Evolutionary conservation across 768 basidiomycete species (phyloP), one percentile per base, ranked within the genome.

Genomic region (Lenzites betulinus): DNA sequence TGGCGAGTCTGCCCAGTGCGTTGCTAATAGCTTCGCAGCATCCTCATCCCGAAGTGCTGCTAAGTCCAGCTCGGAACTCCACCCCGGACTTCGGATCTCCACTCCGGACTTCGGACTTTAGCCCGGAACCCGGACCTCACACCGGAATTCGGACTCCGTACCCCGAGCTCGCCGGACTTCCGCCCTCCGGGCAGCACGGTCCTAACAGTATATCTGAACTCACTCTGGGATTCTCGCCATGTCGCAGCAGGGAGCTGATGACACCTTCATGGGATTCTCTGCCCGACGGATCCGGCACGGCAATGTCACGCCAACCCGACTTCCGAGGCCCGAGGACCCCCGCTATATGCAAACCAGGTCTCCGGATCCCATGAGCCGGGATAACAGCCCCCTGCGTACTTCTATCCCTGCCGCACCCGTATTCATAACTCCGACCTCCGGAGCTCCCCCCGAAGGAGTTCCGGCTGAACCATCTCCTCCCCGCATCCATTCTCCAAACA

Each of bases 121-220:
- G 6, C 30, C 30, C 30, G 6, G 30, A 5, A 11, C 30, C n/a
- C 30, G 11, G 30, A 33, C 30, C 11, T 33, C 30, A 33, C 30
- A 4, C 30, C 30, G 6, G 30, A 5, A 11, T 12, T 15, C 36
- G 5, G 11, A 6, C 20, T 18, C n/a, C n/a, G 2, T n/a, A 33
- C 28, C 48, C 33, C 18, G 48, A 50, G 33, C 50, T 22, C 22
- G 18, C 12, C 50, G 20, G 35, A 9, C 35, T 20, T 51, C 50
- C 7, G 20, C 50, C 22, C n/a, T 16, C 33, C 36, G 35, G 8
- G 22, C 50, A 23, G 33, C 33, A 38, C n/a, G 36, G 50, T 51
- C 36, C 50, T 51, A 51, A 51, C 33, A 51, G 50, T 51, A 36
- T 38, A 36, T 51, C 50, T 22, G 50, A 51, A 39, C 50, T 51